Evolutionary conservation across 345 rosid genomes (phyloP).

Genomic region (Alliaria petiolata): DNA sequence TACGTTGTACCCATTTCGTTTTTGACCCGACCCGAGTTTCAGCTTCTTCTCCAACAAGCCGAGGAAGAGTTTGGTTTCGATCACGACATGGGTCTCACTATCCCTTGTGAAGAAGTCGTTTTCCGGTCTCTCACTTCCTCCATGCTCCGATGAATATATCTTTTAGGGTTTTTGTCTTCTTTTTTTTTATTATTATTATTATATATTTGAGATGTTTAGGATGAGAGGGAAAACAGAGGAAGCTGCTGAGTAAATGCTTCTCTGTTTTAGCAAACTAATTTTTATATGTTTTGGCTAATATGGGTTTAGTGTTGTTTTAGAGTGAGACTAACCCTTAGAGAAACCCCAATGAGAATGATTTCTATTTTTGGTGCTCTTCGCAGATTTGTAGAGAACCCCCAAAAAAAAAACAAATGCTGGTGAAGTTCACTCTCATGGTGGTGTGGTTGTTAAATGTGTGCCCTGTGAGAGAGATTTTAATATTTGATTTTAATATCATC

Average conservation of each 20-base stretch:
- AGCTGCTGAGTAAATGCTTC: conserved; percentile 20
- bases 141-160: conserved; percentile 44
- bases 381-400: neutral
- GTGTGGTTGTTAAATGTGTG: conserved; percentile 17
- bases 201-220: conserved; percentile 1
- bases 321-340: conserved; percentile 27
- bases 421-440: conserved; percentile 14
- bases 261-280: conserved; percentile 14
- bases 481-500: neutral
- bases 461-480: conserved; percentile 16
- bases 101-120: conserved; percentile 80
- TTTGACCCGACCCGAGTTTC: conserved; percentile 69
- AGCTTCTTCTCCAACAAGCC: conserved; percentile 61
- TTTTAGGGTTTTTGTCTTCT: conserved; percentile 18
- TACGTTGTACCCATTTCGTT: conserved; percentile 72
- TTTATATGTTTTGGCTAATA: conserved; percentile 11
- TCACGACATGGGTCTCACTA: conserved; percentile 83
- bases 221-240: conserved; percentile 13
- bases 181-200: neutral
- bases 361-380: conserved; percentile 20
- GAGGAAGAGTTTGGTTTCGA: conserved; percentile 81
- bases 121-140: conserved; percentile 68
- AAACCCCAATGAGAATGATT: neutral
- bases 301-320: conserved; percentile 31
- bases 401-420: neutral